Conservation (phyloP, 2,329 filamentous ascomycete species). For the Tolypocladium tropicale region DNA sequence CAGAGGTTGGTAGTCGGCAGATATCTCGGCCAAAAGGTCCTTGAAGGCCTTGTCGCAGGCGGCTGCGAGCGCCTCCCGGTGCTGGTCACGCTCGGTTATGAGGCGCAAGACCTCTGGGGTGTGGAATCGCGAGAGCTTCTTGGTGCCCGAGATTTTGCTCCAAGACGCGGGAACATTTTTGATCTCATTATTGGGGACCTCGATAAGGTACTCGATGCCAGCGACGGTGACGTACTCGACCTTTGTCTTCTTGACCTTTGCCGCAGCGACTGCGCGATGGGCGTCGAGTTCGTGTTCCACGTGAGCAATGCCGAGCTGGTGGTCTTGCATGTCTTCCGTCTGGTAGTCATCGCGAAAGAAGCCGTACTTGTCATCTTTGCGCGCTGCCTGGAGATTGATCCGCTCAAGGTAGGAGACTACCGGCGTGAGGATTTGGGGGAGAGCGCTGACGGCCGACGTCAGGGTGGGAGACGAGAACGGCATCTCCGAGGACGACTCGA, state of each 20-base stretch:
- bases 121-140: conserved; percentile 85
- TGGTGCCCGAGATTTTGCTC: conserved; percentile 91
- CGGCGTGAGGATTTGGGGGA: conserved; percentile 66
- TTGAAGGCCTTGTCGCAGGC: conserved; percentile 81
- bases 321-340: conserved; percentile 77
- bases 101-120: conserved; percentile 80
- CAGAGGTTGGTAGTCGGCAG: conserved; percentile 77
- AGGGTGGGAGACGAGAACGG: conserved; percentile 66
- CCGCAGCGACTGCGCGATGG: conserved; percentile 61
- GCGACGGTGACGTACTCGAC: conserved; percentile 75
- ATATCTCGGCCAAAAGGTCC: conserved; percentile 61
- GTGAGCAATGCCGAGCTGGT: conserved; percentile 83
- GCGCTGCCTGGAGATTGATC: conserved; percentile 77
- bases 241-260: conserved; percentile 58
- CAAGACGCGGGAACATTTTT: conserved; percentile 89
- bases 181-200: conserved; percentile 72
- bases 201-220: conserved; percentile 90
- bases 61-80: conserved; percentile 85
- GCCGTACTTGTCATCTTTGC: conserved; percentile 80
- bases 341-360: conserved; percentile 87
- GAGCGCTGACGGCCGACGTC: conserved; percentile 57
- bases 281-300: conserved; percentile 82
- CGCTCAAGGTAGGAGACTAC: conserved; percentile 69
- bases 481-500: conserved; percentile 53
- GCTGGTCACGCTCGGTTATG: conserved; percentile 80